A percentile compares a stretch with the other conserved stretches of the same genome.
These are phyloP conservation scores for Pisolithus orientalis DNA, from an alignment of 768 basidiomycete genomes.

Conservation along the genomic window DNA sequence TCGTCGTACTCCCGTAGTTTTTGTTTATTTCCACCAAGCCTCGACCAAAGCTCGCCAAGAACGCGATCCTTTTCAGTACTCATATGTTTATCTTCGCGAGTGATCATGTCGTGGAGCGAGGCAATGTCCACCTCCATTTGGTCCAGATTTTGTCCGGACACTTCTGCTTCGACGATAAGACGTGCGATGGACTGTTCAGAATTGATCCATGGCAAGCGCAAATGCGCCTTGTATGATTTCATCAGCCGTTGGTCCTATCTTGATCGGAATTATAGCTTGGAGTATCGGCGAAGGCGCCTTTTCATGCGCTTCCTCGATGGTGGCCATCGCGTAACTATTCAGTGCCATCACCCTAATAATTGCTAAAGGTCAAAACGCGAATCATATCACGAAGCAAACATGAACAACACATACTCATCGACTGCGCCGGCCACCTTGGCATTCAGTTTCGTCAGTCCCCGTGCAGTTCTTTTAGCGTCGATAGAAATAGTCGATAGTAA, in stretches of 20 bases:
- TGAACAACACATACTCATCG: constrained; percentile 48
- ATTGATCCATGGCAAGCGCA: constrained; percentile 53
- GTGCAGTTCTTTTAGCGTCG: constrained; percentile 55
- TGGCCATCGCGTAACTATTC: constrained; percentile 62
- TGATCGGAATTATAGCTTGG: constrained; percentile 36
- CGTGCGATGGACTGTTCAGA: constrained; percentile 46
- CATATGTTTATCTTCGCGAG: constrained; percentile 49
- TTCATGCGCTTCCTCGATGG: constrained; percentile 38
- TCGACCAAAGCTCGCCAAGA: constrained; percentile 65
- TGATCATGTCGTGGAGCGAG: constrained; percentile 50
- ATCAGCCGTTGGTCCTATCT: constrained; percentile 26
- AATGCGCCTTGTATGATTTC: constrained; percentile 51
- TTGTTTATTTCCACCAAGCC: constrained; percentile 53
- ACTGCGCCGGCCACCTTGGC: constrained; percentile 69
- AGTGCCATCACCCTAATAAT: constrained; percentile 58
- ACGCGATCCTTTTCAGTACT: constrained; percentile 44
- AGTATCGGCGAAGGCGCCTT: constrained; percentile 26
- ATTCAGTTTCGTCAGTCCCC: constrained; percentile 55
- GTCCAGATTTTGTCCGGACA: constrained; percentile 48
- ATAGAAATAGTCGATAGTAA: constrained; percentile 47
- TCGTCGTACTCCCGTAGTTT: constrained; percentile 43
- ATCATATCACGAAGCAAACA: not conserved
- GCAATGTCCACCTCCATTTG: constrained; percentile 55
- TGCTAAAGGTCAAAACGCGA: constrained; percentile 1
- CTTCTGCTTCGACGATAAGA: constrained; percentile 63